Percentiles rank a stretch among this genome's conserved stretches.
These are phyloP conservation scores for Lathyrus tuberosus DNA, from an alignment of 306 rosid genomes.

Conservation along the genomic window DNA sequence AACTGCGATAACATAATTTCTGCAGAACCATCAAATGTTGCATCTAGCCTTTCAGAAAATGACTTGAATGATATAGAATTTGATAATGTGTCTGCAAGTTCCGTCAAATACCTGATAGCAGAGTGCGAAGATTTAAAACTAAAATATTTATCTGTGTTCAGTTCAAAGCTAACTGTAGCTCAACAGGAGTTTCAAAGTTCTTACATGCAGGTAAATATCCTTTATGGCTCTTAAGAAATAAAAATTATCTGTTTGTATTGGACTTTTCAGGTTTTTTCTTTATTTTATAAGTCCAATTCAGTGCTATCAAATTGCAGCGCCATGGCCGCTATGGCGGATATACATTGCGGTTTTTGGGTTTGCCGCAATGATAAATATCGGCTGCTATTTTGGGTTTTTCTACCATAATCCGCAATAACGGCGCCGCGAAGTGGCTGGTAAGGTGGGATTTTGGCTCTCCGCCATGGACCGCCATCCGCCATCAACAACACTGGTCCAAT, in stretches of 20 bases:
- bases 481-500: not conserved
- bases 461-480: too few species aligned
- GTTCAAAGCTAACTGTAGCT: slow-evolving; percentile 66
- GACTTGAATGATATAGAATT: slow-evolving; percentile 39
- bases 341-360: too few species aligned
- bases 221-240: slow-evolving; percentile 27
- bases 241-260: not conserved
- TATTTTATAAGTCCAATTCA: not conserved
- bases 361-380: too few species aligned
- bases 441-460: too few species aligned
- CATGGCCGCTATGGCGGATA: too few species aligned
- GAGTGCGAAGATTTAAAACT: slow-evolving; percentile 67
- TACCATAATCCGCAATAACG: too few species aligned
- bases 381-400: too few species aligned
- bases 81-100: slow-evolving; percentile 46
- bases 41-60: slow-evolving; percentile 42
- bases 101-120: slow-evolving; percentile 50
- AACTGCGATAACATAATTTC: slow-evolving; percentile 41
- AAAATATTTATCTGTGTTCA: slow-evolving; percentile 76
- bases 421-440: too few species aligned
- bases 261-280: slow-evolving; percentile 13
- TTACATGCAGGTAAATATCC: slow-evolving; percentile 62
- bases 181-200: slow-evolving; percentile 77
- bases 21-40: slow-evolving; percentile 42
- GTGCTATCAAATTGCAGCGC: too few species aligned